Percentiles rank a stretch among this genome's conserved stretches.
Evolutionary conservation across 768 basidiomycete species (phyloP).

Genomic region (Gloeophyllum trabeum): DNA sequence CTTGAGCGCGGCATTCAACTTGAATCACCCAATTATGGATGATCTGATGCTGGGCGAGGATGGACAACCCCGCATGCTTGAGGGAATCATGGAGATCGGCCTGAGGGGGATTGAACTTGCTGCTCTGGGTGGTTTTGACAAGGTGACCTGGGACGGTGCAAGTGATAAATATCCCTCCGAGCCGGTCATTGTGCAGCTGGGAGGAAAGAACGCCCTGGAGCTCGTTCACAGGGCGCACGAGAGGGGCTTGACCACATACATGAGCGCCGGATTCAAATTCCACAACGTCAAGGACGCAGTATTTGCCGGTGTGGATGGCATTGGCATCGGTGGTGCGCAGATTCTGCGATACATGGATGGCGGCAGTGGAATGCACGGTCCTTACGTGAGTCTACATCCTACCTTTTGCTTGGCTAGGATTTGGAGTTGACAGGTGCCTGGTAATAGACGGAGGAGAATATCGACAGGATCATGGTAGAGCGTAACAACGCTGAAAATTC

Average conservation of each 20-base stretch:
- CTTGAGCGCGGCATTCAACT: slow-evolving; percentile 2
- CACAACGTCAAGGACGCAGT: not conserved
- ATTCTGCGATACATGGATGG: slow-evolving; percentile 3
- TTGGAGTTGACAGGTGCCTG: too few species aligned
- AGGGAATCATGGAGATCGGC: slow-evolving; percentile 1
- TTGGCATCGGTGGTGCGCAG: slow-evolving; percentile 3
- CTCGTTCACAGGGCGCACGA: slow-evolving; percentile 2
- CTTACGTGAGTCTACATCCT: slow-evolving; percentile 3
- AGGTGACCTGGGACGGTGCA: slow-evolving; percentile 3
- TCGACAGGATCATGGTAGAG: too few species aligned
- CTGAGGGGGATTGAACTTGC: slow-evolving; percentile 1
- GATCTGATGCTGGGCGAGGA: too few species aligned
- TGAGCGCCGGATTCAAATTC: not conserved
- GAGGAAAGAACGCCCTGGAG: not conserved
- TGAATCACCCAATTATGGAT: too few species aligned
- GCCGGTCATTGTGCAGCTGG: slow-evolving; percentile 1
- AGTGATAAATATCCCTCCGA: slow-evolving; percentile 1
- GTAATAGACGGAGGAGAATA: too few species aligned
- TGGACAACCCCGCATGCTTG: too few species aligned
- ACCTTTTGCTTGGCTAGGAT: too few species aligned
- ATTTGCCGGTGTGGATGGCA: slow-evolving; percentile 1
- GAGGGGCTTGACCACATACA: slow-evolving; percentile 1
- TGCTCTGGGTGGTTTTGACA: slow-evolving; percentile 2
- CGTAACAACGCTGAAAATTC: not conserved
- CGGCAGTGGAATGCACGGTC: slow-evolving; percentile 2